Conservation (phyloP, 169 alveolate species). For the Plasmodium gonderi region DNA sequence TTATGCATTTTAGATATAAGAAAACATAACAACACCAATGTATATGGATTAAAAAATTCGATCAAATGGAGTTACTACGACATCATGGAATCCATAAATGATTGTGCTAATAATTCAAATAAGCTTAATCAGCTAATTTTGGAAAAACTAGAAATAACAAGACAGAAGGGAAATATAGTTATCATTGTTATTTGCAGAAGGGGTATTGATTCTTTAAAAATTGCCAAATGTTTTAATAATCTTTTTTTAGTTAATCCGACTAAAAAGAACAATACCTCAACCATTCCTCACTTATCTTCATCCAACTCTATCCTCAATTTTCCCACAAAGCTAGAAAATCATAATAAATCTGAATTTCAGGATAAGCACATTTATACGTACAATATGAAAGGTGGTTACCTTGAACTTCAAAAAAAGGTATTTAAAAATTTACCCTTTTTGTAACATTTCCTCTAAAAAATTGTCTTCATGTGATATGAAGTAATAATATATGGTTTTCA, state of each 20-base stretch:
- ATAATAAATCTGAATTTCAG: neutral
- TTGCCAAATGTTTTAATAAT: conserved; percentile 57
- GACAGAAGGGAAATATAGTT: conserved; percentile 29
- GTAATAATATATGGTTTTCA: neutral
- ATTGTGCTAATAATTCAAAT: conserved; percentile 48
- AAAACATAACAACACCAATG: conserved; percentile 19
- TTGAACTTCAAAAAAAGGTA: conserved; percentile 48
- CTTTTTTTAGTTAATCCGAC: neutral
- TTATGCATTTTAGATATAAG: conserved; percentile 50
- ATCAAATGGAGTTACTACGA: conserved; percentile 69
- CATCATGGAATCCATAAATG: conserved; percentile 64
- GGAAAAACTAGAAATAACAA: conserved; percentile 15
- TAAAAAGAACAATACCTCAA: neutral
- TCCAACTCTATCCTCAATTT: neutral
- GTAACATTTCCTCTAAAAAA: neutral
- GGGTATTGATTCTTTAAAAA: conserved; percentile 68
- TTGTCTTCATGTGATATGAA: neutral
- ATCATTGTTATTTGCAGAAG: conserved; percentile 67
- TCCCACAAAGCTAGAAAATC: neutral
- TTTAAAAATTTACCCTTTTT: conserved; percentile 71
- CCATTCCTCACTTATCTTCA: neutral
- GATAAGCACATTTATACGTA: conserved; percentile 15
- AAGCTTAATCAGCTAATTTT: neutral
- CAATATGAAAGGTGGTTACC: conserved; percentile 66
- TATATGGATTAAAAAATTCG: conserved; percentile 50